Base-by-base conservation (phyloP, 2,329 filamentous ascomycete species). In the Claviceps capensis region DNA sequence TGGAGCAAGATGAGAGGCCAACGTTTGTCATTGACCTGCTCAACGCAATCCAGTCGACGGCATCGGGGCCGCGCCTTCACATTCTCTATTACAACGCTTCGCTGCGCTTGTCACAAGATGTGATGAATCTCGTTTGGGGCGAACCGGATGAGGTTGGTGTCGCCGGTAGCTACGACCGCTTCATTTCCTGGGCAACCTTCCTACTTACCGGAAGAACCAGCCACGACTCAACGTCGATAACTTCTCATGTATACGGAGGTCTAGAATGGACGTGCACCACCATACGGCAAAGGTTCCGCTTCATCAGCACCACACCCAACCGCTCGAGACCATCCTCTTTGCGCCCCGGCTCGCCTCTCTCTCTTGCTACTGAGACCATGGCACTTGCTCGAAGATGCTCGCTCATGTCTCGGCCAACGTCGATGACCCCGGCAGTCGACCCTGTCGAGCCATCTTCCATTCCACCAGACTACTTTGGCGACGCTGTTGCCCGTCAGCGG, bases 1-100 rank as follows among this genome's bases (percentile, higher is more conserved):
- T 93, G 42, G 86, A 91, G 61, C 78, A 85, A 57, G 87, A 93
- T 62, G 79, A 84, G 48, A 73, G 87, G 47, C 87, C 86, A 2
- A 86, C 84, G 0, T 88, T 91, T 59, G 76, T 91, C 43, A 72
- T 91, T 37, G 86, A 91, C 60, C 67, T 86, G 49, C 71, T 72
- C 7, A 79, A 83, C 59, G 65, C 72, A 1, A 64, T 68, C n/a
- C 83, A 82, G 58, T 73, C 72, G 16, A n/a, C 6, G n/a, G 19
- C 47, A 69, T 67, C 22, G 69, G 74, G 1, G 74, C 75, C 0
- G 71, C 72, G 34, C 1, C 65, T 90, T 40, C 73, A 77, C 34
- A 73, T 87, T 7, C 58, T 87, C 0, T 90, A 85, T 62, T 76
- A 78, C 34, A 93, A 91, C 62, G 71, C 75, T 9, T 77, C 84